phyloP scores from a whole-genome alignment of 768 basidiomycete species.

The Asterophora parasitica region DNA sequence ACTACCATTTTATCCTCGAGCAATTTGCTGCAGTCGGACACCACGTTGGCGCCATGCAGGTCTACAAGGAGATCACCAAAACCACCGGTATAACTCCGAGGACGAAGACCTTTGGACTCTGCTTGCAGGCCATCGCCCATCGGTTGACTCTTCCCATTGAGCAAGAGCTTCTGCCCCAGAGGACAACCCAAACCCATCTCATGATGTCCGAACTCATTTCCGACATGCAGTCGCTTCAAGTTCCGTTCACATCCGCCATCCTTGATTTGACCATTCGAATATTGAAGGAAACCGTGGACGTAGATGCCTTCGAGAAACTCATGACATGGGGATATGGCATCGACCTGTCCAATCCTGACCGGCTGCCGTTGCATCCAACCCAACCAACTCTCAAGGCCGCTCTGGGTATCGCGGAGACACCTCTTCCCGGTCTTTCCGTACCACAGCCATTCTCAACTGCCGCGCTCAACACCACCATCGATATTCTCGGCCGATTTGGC shows the following conservation, averaged over 20 bases:
- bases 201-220: constrained; percentile 47
- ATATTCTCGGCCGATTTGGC: constrained; percentile 58
- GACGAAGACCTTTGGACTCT: constrained; percentile 54
- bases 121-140: constrained; percentile 66
- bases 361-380: constrained; percentile 43
- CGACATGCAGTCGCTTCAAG: constrained; percentile 48
- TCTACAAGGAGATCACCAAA: constrained; percentile 53
- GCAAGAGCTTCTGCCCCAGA: constrained; percentile 26
- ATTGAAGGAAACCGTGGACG: constrained; percentile 59
- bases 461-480: constrained; percentile 70
- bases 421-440: constrained; percentile 9
- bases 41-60: constrained; percentile 49
- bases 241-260: constrained; percentile 53
- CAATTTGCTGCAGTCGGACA: constrained; percentile 79
- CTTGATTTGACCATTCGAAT: constrained; percentile 68
- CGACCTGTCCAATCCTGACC: constrained; percentile 72
- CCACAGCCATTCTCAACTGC: constrained; percentile 53
- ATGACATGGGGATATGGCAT: constrained; percentile 71
- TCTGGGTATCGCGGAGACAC: constrained; percentile 1
- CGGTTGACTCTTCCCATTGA: constrained; percentile 58
- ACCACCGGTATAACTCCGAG: constrained; percentile 40
- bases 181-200: constrained; percentile 39
- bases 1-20: constrained; percentile 71
- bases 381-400: constrained; percentile 6
- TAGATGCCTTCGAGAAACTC: constrained; percentile 50